Base-by-base conservation (phyloP, 169 alveolate genomes). In the Plasmodium vivax region DNA sequence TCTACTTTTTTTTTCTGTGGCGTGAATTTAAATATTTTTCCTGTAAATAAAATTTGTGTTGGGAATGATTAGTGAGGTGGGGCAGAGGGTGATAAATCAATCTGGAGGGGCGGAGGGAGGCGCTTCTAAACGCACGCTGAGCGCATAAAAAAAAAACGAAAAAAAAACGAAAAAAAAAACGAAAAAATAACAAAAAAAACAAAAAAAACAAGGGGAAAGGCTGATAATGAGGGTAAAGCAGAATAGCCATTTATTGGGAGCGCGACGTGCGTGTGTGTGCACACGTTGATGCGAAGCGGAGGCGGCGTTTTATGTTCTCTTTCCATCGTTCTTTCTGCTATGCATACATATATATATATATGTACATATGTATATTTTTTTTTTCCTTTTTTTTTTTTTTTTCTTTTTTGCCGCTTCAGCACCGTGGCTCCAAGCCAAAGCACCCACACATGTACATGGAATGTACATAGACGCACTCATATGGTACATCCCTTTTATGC, bases 1-100 rank as follows among this genome's bases (percentile, higher is more conserved):
- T 87, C 94, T 34, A 87, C 27, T 77, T 51, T 87, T 87, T 87
- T 87, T 47, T 87, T 87, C 38, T 87, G 81, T 34, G 82, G 93
- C 36, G 94, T 12, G 77, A 12, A 87, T 71, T 87, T 87, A 79
- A 77, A 75, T 74, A 36, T 16, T 87, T 77, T 87, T 23, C 94
- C 94, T 87, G 73, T 87, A 87, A 87, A 87, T 71, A 87, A 87
- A 87, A 87, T 87, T 77, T 79, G 41, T 45, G 38, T 75, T 19
- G 58, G 3, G 38, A 87, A 45, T 34, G 12, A 38, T 77, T 38
- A 77, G 62, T 16, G 1, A 30, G 84, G 62, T 12, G 30, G 8
- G 14, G 38, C 14, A 68, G 77, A 8, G 43, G 7, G 38, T 68
- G n/a, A 51, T 51, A 14, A 51, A 51, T 51, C 62, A 16, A 51